phyloP scores from a whole-genome alignment of 2,329 filamentous ascomycete species.

The Zymoseptoria ardabiliae region DNA sequence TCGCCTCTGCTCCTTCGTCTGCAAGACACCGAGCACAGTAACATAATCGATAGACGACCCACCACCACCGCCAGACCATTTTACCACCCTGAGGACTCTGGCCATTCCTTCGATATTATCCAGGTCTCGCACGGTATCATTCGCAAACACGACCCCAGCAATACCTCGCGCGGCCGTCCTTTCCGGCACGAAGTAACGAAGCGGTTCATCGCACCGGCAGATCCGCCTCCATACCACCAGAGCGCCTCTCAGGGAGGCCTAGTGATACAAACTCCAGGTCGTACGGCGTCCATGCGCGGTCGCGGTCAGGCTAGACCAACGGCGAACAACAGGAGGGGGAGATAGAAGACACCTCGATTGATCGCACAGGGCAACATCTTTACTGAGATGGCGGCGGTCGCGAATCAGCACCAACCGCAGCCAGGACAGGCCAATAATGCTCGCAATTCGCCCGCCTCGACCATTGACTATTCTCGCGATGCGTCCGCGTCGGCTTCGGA shows the following conservation, averaged over 20 bases:
- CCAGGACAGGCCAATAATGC: constrained; percentile 15
- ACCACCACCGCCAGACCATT: not conserved
- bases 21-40: not conserved
- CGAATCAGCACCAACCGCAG: constrained; percentile 23
- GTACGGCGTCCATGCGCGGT: not conserved
- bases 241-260: not conserved
- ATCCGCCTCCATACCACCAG: not conserved
- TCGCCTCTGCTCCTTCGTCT: not conserved
- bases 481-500: constrained; percentile 23
- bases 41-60: not conserved
- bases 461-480: constrained; percentile 25
- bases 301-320: not conserved
- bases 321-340: not conserved
- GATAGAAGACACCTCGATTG: not conserved
- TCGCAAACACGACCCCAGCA: not conserved
- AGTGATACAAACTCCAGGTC: not conserved
- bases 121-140: not conserved
- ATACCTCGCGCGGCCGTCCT: not conserved
- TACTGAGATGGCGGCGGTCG: constrained; percentile 28
- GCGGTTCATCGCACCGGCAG: not conserved
- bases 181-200: not conserved
- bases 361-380: not conserved
- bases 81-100: not conserved
- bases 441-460: constrained; percentile 25
- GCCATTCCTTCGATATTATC: not conserved